Evolutionary conservation across 306 rosid species (phyloP).

Genomic region (Delonix regia): DNA sequence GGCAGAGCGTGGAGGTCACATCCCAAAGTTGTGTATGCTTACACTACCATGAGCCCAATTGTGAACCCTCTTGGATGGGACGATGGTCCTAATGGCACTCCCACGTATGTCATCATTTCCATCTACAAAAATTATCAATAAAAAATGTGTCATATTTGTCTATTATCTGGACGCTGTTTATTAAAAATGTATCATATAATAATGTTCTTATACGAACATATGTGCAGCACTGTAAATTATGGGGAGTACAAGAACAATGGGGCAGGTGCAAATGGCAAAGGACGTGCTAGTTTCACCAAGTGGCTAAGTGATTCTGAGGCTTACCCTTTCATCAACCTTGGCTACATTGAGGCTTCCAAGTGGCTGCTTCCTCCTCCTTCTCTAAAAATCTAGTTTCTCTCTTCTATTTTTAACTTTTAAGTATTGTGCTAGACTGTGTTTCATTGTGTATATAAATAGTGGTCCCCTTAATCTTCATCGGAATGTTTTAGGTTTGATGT

Average conservation of each 20-base stretch:
- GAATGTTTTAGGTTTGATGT: too few relatives aligned
- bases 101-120: conserved; percentile 9
- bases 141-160: too few relatives aligned
- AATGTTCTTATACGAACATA: too few relatives aligned
- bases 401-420: too few relatives aligned
- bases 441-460: too few relatives aligned
- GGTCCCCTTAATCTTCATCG: too few relatives aligned
- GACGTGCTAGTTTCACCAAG: conserved; percentile 27
- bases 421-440: too few relatives aligned
- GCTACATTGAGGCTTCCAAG: conserved; percentile 38
- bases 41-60: conserved; percentile 33
- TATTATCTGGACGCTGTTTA: too few relatives aligned
- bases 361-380: conserved; percentile 56
- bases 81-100: conserved; percentile 6
- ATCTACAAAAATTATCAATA: too few relatives aligned
- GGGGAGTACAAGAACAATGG: conserved; percentile 47
- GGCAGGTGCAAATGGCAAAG: conserved; percentile 18
- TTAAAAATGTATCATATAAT: too few relatives aligned
- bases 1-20: conserved; percentile 62
- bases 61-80: conserved; percentile 49
- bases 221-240: conserved; percentile 31
- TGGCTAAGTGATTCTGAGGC: conserved; percentile 26
- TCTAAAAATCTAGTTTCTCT: not conserved
- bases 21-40: conserved; percentile 51
- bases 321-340: conserved; percentile 37